Evolutionary conservation across 345 rosid species (phyloP).

Genomic region (Eutrema japonicum): DNA sequence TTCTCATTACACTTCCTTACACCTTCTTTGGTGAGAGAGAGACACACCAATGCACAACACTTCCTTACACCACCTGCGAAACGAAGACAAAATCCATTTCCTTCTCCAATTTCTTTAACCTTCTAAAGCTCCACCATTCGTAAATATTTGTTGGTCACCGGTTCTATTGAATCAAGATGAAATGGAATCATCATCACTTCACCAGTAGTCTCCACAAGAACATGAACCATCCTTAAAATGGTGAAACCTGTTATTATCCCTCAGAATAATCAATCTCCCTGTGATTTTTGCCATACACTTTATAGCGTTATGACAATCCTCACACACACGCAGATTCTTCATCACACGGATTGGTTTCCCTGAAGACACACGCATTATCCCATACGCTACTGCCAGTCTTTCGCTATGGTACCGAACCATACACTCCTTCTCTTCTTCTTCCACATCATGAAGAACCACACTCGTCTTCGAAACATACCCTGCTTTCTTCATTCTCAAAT

Average conservation of each 20-base stretch:
- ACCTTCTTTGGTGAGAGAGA: not conserved
- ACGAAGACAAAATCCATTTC: not conserved
- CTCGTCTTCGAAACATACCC: slow-evolving; percentile 61
- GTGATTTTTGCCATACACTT: slow-evolving; percentile 63
- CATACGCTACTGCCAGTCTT: slow-evolving; percentile 69
- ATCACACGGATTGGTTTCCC: slow-evolving; percentile 72
- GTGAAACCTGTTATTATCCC: slow-evolving; percentile 75
- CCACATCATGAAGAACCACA: slow-evolving; percentile 74
- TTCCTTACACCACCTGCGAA: not conserved
- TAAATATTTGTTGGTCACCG: slow-evolving; percentile 1
- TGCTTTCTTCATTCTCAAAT: slow-evolving; percentile 60
- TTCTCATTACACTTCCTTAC: not conserved
- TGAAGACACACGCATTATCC: slow-evolving; percentile 54
- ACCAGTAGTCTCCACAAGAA: slow-evolving; percentile 82
- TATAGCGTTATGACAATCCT: slow-evolving; percentile 72
- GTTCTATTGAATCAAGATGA: slow-evolving; percentile 4
- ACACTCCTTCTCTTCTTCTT: slow-evolving; percentile 74
- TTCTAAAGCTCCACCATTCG: not conserved
- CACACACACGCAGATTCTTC: slow-evolving; percentile 70
- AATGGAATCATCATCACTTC: slow-evolving; percentile 21
- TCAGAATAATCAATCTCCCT: slow-evolving; percentile 62
- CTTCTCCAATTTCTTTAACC: not conserved
- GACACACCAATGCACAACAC: slow-evolving; percentile 7
- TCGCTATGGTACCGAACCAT: slow-evolving; percentile 77
- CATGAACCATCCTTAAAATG: slow-evolving; percentile 68